Evolutionary conservation across 306 rosid genomes (phyloP), one percentile per base, ranked within the genome.

Genomic region (Malus asiatica): DNA sequence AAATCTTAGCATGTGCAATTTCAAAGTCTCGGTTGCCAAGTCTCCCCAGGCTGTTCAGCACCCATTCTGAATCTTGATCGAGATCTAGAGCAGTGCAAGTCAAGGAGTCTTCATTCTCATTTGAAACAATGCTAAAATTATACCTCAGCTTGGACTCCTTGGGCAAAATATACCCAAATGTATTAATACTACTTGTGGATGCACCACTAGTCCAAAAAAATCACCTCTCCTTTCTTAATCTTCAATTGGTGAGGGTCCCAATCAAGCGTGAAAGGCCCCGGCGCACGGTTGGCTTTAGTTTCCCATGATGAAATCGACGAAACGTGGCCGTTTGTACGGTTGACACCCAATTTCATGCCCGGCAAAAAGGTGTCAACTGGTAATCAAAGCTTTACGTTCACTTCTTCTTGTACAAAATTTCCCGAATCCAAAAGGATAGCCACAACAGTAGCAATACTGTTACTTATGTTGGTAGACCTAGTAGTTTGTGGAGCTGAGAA

Each of bases 231-330:
- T 27, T 20, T 18, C 71, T n/a, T 35, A 6, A 80, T 51, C 52
- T 44, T 25, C 52, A 80, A n/a, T 29, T 75, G 48, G 6, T 1
- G 22, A 3, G 85, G 46, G 3, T 84, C 83, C 83, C 88, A 84
- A 35, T 75, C 81, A 62, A 84, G 75, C 1, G 6, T 72, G 63
- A 81, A 84, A 11, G 79, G 12, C 40, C 88, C 83, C 1, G 74
- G 4, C 16, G 19, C 6, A 3, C 40, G 25, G 14, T 4, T 20
- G 0, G 4, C 0, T 0, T 0, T 0, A 15, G 35, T 23, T 4
- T 71, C 2, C 25, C 52, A 48, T 44, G 83, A 75, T 44, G 67
- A 65, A 23, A 84, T 18, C 6, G 66, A 44, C 76, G 72, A 0
- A 51, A 51, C 63, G 53, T 75, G 69, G 1, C 38, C 80, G 7